Evolutionary conservation across 495 filamentous ascomycete genomes (phyloP).

Genomic region (Trichoderma erinaceum): DNA sequence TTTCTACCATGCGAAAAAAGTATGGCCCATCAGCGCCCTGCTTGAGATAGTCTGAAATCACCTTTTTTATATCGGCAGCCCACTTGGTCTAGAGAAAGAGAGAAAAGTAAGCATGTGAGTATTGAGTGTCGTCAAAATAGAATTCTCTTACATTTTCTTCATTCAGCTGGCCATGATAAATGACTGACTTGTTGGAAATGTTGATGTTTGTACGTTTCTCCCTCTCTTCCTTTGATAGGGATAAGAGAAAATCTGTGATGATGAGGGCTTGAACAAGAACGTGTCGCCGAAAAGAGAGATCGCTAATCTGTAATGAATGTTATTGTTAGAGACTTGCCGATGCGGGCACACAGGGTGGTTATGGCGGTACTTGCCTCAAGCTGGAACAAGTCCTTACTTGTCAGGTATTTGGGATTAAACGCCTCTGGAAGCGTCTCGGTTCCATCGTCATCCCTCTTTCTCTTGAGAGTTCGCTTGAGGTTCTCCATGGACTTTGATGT

Average conservation of each 20-base stretch:
- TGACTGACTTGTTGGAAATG: conserved; percentile 71
- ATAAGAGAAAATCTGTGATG: conserved; percentile 84
- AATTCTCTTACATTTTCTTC: conserved; percentile 69
- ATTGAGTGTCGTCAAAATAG: neutral
- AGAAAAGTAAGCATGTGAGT: neutral
- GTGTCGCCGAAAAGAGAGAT: conserved; percentile 87
- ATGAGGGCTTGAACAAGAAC: conserved; percentile 93
- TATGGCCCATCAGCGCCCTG: conserved; percentile 72
- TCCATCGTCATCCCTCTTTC: conserved; percentile 60
- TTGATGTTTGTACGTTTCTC: conserved; percentile 63
- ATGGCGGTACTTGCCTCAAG: conserved; percentile 61
- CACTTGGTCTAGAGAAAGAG: conserved; percentile 57
- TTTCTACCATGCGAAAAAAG: conserved; percentile 94
- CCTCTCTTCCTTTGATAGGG: conserved; percentile 76
- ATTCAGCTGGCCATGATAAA: conserved; percentile 67
- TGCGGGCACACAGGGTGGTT: neutral
- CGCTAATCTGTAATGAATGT: conserved; percentile 59
- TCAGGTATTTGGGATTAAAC: conserved; percentile 96
- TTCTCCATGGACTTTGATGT: conserved; percentile 53
- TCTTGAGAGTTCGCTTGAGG: conserved; percentile 56
- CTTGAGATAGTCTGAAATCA: conserved; percentile 73
- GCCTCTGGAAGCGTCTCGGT: conserved; percentile 59
- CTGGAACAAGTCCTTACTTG: conserved; percentile 88
- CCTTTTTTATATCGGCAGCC: conserved; percentile 63
- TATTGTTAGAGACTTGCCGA: conserved; percentile 19